phyloP scores from a whole-genome alignment of 2,329 filamentous ascomycete genomes.

The Gnomoniopsis smithogilvyi region DNA sequence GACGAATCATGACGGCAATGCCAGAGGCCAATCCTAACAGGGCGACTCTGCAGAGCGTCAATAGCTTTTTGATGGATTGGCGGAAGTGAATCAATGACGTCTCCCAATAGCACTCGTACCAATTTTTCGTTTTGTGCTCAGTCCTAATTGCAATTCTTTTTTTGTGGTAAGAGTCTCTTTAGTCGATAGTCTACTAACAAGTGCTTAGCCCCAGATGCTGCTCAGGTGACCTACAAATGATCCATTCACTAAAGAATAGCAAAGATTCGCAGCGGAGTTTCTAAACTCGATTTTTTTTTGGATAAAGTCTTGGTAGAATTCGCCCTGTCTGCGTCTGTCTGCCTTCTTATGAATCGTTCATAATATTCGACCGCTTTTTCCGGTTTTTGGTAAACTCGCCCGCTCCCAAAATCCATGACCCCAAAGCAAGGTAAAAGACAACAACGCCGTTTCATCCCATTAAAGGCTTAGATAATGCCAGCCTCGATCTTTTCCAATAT shows the following conservation, averaged over 20 bases:
- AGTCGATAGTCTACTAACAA: no score
- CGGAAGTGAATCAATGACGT: slow-evolving; percentile 12
- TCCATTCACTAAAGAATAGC: no score
- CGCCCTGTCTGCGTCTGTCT: neutral
- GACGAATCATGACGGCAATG: slow-evolving; percentile 77
- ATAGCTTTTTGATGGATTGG: slow-evolving; percentile 77
- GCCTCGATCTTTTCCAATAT: slow-evolving; percentile 44
- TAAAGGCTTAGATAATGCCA: slow-evolving; percentile 11
- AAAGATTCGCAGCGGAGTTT: no score
- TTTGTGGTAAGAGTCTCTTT: no score
- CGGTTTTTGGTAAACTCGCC: slow-evolving; percentile 10
- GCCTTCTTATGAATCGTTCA: neutral
- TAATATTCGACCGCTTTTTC: neutral
- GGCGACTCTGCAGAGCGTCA: slow-evolving; percentile 84
- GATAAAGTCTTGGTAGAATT: neutral
- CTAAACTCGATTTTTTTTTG: no score
- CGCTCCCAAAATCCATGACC: slow-evolving; percentile 1
- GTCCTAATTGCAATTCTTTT: neutral
- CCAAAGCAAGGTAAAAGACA: neutral
- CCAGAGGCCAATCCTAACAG: slow-evolving; percentile 81
- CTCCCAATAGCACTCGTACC: no score
- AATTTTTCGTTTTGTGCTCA: neutral
- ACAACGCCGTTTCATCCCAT: neutral
- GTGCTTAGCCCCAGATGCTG: neutral
- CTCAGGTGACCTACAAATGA: neutral